These are phyloP conservation scores for Nicotiana sylvestris DNA, from an alignment of 257 asterid genomes.

Conservation along the genomic window DNA sequence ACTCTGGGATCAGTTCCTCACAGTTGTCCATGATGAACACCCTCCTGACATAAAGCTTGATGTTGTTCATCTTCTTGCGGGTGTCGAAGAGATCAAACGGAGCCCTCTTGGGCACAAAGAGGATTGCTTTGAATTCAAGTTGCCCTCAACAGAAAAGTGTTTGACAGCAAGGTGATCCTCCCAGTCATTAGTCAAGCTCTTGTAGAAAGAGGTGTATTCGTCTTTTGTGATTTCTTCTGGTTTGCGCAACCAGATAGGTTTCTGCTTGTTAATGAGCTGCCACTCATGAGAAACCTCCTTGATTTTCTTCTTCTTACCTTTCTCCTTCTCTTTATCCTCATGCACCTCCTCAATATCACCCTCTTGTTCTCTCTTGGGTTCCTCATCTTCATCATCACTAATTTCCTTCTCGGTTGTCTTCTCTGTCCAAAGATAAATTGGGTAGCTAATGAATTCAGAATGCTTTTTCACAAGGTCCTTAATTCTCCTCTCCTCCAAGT, in stretches of 20 bases:
- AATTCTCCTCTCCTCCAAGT: constrained; percentile 16
- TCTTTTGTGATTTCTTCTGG: constrained; percentile 18
- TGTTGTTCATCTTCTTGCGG: constrained; percentile 7
- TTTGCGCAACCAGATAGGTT: constrained; percentile 19
- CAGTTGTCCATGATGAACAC: constrained; percentile 7
- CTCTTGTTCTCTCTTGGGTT: constrained; percentile 16
- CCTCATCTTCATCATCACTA: constrained; percentile 19
- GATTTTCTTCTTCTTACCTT: constrained; percentile 14
- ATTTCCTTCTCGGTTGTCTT: constrained; percentile 18
- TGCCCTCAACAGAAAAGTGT: constrained; percentile 17
- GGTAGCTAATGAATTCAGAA: constrained; percentile 21
- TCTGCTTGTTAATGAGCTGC: constrained; percentile 20
- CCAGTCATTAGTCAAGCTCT: constrained; percentile 21
- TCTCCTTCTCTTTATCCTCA: constrained; percentile 17
- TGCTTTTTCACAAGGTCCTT: constrained; percentile 17
- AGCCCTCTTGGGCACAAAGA: constrained; percentile 1
- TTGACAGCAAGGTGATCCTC: constrained; percentile 11
- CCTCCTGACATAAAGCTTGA: constrained; percentile 8
- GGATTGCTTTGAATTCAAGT: constrained; percentile 9
- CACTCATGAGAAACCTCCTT: constrained; percentile 21
- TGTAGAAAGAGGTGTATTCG: constrained; percentile 15
- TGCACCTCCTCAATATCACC: constrained; percentile 14
- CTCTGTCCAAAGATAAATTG: constrained; percentile 14
- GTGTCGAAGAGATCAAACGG: neutral
- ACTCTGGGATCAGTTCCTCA: constrained; percentile 5